Evolutionary conservation across 192 early-diverging fungal genomes (phyloP).

Genomic region (Diversispora eburnea): DNA sequence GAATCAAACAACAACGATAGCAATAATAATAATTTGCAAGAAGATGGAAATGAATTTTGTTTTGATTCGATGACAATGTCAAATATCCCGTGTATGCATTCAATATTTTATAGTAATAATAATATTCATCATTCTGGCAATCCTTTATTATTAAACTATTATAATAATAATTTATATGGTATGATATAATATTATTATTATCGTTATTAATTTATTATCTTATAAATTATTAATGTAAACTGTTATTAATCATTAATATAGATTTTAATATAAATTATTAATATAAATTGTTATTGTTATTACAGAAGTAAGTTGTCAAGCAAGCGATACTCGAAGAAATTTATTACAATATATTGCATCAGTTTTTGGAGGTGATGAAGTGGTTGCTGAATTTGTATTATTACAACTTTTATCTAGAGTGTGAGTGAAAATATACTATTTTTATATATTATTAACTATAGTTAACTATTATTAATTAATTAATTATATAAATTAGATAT

Average conservation of each 20-base stretch:
- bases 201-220: too few species aligned
- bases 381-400: constrained; percentile 67
- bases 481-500: constrained; percentile 30
- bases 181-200: too few species aligned
- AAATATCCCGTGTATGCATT: too few species aligned
- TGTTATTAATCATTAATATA: neutral
- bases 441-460: too few species aligned
- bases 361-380: constrained; percentile 56
- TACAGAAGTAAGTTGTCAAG: constrained; percentile 5
- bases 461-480: neutral
- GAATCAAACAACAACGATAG: too few species aligned
- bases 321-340: constrained; percentile 33
- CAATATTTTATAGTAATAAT: too few species aligned
- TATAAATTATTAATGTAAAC: neutral
- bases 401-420: constrained; percentile 64
- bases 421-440: constrained; percentile 33
- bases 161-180: too few species aligned
- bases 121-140: too few species aligned
- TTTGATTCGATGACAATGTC: too few species aligned
- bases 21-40: too few species aligned
- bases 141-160: too few species aligned
- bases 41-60: too few species aligned
- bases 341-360: constrained; percentile 56
- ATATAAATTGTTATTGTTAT: neutral
- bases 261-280: neutral